Percentiles rank a stretch among this genome's conserved stretches.
These are phyloP conservation scores for Mitragyna speciosa DNA, from an alignment of 257 asterid genomes.

Conservation along the genomic window DNA sequence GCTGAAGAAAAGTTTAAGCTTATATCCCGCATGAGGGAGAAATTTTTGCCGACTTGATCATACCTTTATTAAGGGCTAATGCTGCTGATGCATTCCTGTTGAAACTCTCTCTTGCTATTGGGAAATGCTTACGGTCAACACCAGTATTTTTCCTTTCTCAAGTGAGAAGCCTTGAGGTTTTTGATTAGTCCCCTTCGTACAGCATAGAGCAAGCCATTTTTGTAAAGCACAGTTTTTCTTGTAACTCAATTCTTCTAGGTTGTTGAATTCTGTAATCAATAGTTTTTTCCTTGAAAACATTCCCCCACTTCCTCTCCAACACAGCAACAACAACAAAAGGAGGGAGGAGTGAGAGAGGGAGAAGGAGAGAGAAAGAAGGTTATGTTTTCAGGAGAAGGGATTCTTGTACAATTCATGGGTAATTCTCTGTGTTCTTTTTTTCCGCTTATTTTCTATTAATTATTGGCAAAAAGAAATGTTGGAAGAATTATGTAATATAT, in stretches of 20 bases:
- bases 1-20: constrained; percentile 97
- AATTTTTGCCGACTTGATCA: constrained; percentile 27
- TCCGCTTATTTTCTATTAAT: background rate
- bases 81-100: background rate
- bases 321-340: no score
- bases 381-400: background rate
- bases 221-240: background rate
- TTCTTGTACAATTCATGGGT: background rate
- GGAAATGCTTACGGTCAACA: background rate
- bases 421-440: background rate
- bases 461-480: background rate
- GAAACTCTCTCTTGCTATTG: background rate
- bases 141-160: constrained; percentile 3
- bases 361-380: background rate
- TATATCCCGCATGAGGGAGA: constrained; percentile 76
- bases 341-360: no score
- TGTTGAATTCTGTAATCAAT: background rate
- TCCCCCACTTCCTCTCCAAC: background rate
- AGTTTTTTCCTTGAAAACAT: background rate
- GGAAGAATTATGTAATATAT: background rate
- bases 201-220: background rate
- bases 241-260: constrained; percentile 6
- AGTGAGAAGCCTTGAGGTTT: background rate
- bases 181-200: background rate
- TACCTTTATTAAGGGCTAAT: background rate